These are phyloP conservation scores for Paramecium sonneborni DNA, from an alignment of 73 alveolate species.

Conservation along the genomic window DNA sequence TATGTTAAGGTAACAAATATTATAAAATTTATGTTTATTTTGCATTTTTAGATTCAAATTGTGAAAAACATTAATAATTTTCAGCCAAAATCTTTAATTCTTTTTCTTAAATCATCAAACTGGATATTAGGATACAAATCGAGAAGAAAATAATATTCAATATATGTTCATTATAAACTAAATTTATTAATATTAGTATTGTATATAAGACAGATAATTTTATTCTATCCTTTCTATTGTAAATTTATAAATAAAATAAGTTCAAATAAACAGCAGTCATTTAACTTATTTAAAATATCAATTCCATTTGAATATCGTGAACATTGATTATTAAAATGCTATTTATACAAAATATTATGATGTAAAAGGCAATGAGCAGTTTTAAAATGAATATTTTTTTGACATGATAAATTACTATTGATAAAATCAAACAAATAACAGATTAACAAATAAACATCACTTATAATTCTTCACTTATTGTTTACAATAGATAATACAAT, in stretches of 20 bases:
- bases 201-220: background rate
- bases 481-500: background rate
- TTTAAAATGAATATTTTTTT: background rate
- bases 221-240: background rate
- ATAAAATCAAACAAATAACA: background rate
- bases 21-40: background rate
- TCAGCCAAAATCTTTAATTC: background rate
- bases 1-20: slow-evolving; percentile 39
- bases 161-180: background rate
- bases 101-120: background rate
- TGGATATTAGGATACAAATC: background rate
- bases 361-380: background rate
- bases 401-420: background rate
- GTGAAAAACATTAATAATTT: background rate
- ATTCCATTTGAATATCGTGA: background rate
- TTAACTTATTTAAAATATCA: background rate
- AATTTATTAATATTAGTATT: background rate
- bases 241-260: background rate
- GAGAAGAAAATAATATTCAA: background rate
- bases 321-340: background rate
- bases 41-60: background rate
- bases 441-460: background rate
- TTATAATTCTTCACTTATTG: background rate
- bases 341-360: background rate
- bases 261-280: background rate